Evolutionary conservation across 768 basidiomycete genomes (phyloP), one percentile per base, ranked within the genome.

Genomic region (Cyathus striatus): DNA sequence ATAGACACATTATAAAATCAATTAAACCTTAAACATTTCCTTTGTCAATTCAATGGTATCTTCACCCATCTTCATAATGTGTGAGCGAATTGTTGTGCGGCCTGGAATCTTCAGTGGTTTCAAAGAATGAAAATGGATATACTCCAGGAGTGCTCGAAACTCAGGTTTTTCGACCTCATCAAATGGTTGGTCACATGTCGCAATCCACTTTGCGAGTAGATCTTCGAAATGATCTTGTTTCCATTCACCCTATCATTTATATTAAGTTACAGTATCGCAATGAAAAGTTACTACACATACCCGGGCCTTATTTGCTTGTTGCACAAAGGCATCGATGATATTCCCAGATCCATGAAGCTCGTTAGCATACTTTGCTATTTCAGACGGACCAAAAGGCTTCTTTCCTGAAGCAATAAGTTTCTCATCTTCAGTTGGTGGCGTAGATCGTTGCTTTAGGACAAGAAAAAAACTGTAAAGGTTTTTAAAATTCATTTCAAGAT

Each of bases 31-130:
- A 30, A 30, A 30, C 27, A 30, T 30, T 16, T 10, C 27, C 27
- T 30, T 30, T 10, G 27, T 30, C 16, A 16, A 10, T 53, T 4
- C 51, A 48, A 1, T 42, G 45, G 1, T 53, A 49, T 42, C 49
- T 49, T 13, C 43, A 44, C 27, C 27, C 25, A 38, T 26, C 23
- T 41, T 42, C 41, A 42, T 42, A 16, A 32, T 27, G 16, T 25
- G 22, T 23, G 18, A 14, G 12, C 41, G 26, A 18, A 42, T 18
- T 17, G 25, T 27, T 2, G 27, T 27, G 10, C 30, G 2, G 27
- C 33, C 33, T 32, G 41, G 41, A 30, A 30, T 30, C 16, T 30
- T 30, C 14, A 42, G 41, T 3, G 41, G 20, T n/a, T 30, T 30
- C 25, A 4, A 16, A 16, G 27, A 10, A 10, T 10, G 27, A 16